Conservation (phyloP, 495 filamentous ascomycete species). For the Aspergillus indologenus region DNA sequence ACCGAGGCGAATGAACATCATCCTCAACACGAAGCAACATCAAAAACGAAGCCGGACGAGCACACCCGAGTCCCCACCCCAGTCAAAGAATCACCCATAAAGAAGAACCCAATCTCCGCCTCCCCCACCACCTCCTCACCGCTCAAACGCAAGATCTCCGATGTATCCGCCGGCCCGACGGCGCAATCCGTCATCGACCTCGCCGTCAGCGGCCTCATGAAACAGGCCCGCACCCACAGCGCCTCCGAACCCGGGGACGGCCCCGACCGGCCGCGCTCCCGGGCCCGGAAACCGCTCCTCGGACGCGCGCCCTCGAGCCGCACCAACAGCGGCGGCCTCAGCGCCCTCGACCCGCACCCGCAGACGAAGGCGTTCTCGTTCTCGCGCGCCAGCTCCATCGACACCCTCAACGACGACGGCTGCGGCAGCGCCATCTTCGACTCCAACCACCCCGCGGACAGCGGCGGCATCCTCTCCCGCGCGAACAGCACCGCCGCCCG, state of each 20-base stretch:
- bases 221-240: constrained; percentile 39
- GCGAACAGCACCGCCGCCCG: constrained; percentile 26
- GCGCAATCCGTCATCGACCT: constrained; percentile 32
- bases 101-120: constrained; percentile 7
- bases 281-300: constrained; percentile 44
- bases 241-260: constrained; percentile 18
- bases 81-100: constrained; percentile 26
- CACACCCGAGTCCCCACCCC: constrained; percentile 23
- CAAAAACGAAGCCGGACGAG: background rate
- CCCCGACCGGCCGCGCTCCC: constrained; percentile 15
- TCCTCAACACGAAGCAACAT: background rate
- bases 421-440: constrained; percentile 42
- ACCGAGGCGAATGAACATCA: constrained; percentile 6
- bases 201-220: constrained; percentile 38
- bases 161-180: constrained; percentile 11
- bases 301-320: constrained; percentile 44
- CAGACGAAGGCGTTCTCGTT: constrained; percentile 18
- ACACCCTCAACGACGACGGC: constrained; percentile 55
- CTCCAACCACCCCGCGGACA: constrained; percentile 30
- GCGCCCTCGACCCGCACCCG: constrained; percentile 22
- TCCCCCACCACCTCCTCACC: constrained; percentile 6
- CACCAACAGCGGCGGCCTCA: constrained; percentile 18
- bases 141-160: constrained; percentile 19
- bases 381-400: constrained; percentile 53
- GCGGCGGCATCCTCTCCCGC: constrained; percentile 30